Conservation (phyloP, 1,139 yeast species). For the Nakaseomyces delphensis region DNA sequence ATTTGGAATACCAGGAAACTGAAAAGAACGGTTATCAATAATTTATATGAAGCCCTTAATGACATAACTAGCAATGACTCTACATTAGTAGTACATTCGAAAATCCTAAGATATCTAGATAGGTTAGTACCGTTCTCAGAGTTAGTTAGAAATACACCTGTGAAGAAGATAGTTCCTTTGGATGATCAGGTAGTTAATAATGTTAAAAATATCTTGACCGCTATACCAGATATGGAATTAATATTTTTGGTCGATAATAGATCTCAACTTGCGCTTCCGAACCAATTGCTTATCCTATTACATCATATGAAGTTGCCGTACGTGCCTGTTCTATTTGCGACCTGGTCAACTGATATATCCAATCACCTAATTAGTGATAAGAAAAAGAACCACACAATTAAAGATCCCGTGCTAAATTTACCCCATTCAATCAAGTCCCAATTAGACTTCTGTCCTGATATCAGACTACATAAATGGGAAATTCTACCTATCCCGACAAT, state of each 20-base stretch:
- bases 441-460: slow-evolving; percentile 7
- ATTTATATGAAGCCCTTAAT: slow-evolving; percentile 16
- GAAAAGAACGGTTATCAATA: slow-evolving; percentile 12
- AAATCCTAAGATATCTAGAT: slow-evolving; percentile 18
- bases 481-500: slow-evolving; percentile 21
- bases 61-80: slow-evolving; percentile 15
- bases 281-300: slow-evolving; percentile 10
- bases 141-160: slow-evolving; percentile 22
- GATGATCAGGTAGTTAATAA: slow-evolving; percentile 17
- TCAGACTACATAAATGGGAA: slow-evolving; percentile 18
- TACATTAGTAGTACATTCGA: slow-evolving; percentile 21
- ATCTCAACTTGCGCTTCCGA: slow-evolving; percentile 18
- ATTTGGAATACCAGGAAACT: slow-evolving; percentile 25
- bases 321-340: slow-evolving; percentile 17
- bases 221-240: slow-evolving; percentile 13
- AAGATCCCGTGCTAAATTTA: slow-evolving; percentile 7
- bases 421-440: slow-evolving; percentile 22
- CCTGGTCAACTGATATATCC: slow-evolving; percentile 20
- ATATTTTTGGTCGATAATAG: slow-evolving; percentile 25
- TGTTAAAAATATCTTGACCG: slow-evolving; percentile 12
- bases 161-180: slow-evolving; percentile 20
- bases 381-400: neutral
- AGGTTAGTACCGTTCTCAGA: slow-evolving; percentile 22
- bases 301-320: slow-evolving; percentile 1
- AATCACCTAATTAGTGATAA: slow-evolving; percentile 11